These are phyloP conservation scores for Aristolochia californica DNA, from an alignment of 164 flowering plant genomes.

Conservation along the genomic window DNA sequence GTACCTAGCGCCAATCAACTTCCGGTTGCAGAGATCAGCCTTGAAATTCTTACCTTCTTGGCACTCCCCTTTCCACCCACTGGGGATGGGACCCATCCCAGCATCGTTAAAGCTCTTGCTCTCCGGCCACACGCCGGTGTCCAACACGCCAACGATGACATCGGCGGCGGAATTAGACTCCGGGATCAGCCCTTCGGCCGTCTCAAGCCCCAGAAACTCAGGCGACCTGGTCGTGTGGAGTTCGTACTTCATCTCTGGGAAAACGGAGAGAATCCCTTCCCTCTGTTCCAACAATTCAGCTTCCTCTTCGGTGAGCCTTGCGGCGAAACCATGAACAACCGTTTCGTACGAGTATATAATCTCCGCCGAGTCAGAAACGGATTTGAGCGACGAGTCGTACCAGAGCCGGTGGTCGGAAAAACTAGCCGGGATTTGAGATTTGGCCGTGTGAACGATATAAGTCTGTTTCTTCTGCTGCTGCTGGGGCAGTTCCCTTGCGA, in stretches of 20 bases:
- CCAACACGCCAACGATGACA: slow-evolving; percentile 68
- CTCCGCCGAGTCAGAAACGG: slow-evolving; percentile 48
- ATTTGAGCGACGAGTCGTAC: slow-evolving; percentile 54
- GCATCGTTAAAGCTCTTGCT: slow-evolving; percentile 47
- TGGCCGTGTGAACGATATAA: slow-evolving; percentile 72
- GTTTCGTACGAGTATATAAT: slow-evolving; percentile 58
- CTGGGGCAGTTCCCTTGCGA: neutral
- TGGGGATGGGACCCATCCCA: slow-evolving; percentile 61
- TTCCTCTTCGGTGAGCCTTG: slow-evolving; percentile 45
- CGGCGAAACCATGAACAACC: slow-evolving; percentile 68
- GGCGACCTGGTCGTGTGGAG: slow-evolving; percentile 93
- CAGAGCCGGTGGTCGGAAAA: slow-evolving; percentile 44
- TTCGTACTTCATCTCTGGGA: slow-evolving; percentile 47
- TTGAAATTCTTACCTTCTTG: slow-evolving; percentile 38
- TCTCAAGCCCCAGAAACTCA: slow-evolving; percentile 60
- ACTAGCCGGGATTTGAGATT: slow-evolving; percentile 42
- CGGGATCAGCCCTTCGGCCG: slow-evolving; percentile 20
- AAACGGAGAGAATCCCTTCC: slow-evolving; percentile 47
- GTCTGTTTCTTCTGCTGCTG: slow-evolving; percentile 28
- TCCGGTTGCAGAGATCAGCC: slow-evolving; percentile 48
- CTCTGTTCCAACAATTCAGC: slow-evolving; percentile 30
- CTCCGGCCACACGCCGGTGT: slow-evolving; percentile 93
- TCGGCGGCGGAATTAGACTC: slow-evolving; percentile 30
- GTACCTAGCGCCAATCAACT: slow-evolving; percentile 72
- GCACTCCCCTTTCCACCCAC: slow-evolving; percentile 66